These are phyloP conservation scores for Phytomonas francai DNA, from an alignment of 208 protist genomes.

Conservation along the genomic window DNA sequence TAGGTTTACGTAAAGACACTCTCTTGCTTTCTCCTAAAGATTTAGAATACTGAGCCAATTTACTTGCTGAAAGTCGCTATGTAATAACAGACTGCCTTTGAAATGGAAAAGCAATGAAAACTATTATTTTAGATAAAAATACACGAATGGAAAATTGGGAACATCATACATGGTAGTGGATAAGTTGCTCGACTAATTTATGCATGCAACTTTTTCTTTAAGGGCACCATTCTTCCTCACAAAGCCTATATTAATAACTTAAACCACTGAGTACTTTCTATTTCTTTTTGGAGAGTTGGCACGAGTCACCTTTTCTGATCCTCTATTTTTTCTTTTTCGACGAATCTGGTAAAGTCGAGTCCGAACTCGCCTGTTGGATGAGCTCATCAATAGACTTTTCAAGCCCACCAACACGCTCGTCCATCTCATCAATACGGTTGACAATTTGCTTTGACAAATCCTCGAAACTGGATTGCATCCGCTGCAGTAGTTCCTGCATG, in stretches of 20 bases:
- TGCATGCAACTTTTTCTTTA: not conserved
- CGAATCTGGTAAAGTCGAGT: not conserved
- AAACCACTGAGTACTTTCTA: not conserved
- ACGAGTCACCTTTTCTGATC: not conserved
- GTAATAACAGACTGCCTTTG: not conserved
- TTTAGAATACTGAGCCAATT: not conserved
- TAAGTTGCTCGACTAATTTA: not conserved
- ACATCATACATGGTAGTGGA: not conserved
- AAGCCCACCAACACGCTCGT: slow-evolving; percentile 87
- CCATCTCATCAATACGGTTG: slow-evolving; percentile 92
- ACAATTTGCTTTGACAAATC: slow-evolving; percentile 93
- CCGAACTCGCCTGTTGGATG: slow-evolving; percentile 75
- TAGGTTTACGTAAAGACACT: not conserved
- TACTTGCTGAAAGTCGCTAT: not conserved
- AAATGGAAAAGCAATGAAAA: not conserved
- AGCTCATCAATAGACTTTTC: slow-evolving; percentile 92
- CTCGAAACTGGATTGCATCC: slow-evolving; percentile 94
- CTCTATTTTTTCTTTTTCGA: slow-evolving; percentile 1
- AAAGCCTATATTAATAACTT: not conserved
- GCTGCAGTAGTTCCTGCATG: slow-evolving; percentile 91
- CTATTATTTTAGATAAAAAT: not conserved
- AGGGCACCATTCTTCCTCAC: not conserved
- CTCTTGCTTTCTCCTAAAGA: not conserved
- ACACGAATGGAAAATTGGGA: not conserved
- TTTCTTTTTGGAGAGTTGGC: not conserved